Evolutionary conservation across 192 early-diverging fungal species (phyloP).

Genomic region (Coemansia aciculifera): DNA sequence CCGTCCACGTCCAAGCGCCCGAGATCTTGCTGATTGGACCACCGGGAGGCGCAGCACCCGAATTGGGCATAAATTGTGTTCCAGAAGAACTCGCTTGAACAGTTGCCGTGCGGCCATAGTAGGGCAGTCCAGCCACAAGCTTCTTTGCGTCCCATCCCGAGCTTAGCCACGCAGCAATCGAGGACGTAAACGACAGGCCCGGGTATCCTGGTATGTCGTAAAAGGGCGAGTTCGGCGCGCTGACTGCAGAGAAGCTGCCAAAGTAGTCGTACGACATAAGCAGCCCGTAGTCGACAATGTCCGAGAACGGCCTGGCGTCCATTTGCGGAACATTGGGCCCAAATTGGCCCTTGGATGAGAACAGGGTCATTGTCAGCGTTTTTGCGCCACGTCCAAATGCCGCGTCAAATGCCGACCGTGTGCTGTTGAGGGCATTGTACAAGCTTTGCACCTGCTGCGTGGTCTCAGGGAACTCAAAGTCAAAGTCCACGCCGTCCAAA

Average conservation of each 20-base stretch:
- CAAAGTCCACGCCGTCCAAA: conserved; percentile 67
- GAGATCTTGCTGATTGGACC: conserved; percentile 47
- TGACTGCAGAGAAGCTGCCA: conserved; percentile 56
- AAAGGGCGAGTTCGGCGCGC: conserved; percentile 61
- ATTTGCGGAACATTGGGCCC: conserved; percentile 50
- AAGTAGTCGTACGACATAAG: conserved; percentile 74
- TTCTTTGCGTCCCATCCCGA: conserved; percentile 63
- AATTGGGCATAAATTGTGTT: conserved; percentile 35
- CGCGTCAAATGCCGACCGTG: conserved; percentile 57
- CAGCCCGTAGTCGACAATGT: conserved; percentile 65
- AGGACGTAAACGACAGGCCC: conserved; percentile 52
- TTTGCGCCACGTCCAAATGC: conserved; percentile 52
- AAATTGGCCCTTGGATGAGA: conserved; percentile 58
- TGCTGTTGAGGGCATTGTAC: conserved; percentile 56
- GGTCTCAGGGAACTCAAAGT: conserved; percentile 63
- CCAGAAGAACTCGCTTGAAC: conserved; percentile 6
- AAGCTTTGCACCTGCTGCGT: conserved; percentile 62
- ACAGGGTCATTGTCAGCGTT: conserved; percentile 63
- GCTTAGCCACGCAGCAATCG: conserved; percentile 56
- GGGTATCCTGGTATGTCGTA: conserved; percentile 35
- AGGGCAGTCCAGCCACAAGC: conserved; percentile 64
- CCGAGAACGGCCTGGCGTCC: conserved; percentile 61
- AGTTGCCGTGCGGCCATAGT: conserved; percentile 60
- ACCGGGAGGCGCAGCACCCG: conserved; percentile 32
- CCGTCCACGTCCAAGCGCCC: conserved; percentile 51